Evolutionary conservation across 306 rosid genomes (phyloP), one percentile per base, ranked within the genome.

Genomic region (Cucurbita ficifolia): DNA sequence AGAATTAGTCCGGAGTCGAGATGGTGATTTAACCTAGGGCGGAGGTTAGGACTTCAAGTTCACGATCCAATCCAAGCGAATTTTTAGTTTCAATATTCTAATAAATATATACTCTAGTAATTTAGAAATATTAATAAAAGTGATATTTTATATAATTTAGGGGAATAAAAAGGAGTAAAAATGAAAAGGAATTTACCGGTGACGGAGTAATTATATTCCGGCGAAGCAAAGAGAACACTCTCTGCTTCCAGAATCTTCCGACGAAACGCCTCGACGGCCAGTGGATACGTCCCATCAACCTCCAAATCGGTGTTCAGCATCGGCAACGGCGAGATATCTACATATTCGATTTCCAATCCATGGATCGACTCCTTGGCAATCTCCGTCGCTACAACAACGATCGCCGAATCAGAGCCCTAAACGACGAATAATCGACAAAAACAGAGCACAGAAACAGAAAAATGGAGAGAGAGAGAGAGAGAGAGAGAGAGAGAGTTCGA

Each of bases 161-260:
- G 13, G 4, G 4, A 43, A 43, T 0, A 2, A 3, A 63, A 17
- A 42, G 1, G 10, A 42, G 29, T 39, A 50, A 33, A 50, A 51
- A 9, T 29, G 2, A 45, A 38, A 16, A 17, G 33, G 17, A 38
- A 17, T 6, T 22, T 51, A 89, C 94, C 89, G 5, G 92, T n/a
- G 54, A 92, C 70, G 51, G 94, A 92, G 87, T 78, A 87, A 74
- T 92, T 92, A 78, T 89, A 92, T 84, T 92, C 97, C 0, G 97
- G 96, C 13, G 96, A 86, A 74, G 97, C 96, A 11, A 92, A 89
- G 53, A 89, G 92, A 77, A 86, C 0, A 81, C 87, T 67, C 70
- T 92, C 84, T 5, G 96, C 90, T 45, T 78, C 86, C 6, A 58
- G 86, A 82, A 92, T 84, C 75, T 84, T 84, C 54, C 42, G 60